These are phyloP conservation scores for Mycena haematopus DNA, from an alignment of 768 basidiomycete species.

Conservation along the genomic window DNA sequence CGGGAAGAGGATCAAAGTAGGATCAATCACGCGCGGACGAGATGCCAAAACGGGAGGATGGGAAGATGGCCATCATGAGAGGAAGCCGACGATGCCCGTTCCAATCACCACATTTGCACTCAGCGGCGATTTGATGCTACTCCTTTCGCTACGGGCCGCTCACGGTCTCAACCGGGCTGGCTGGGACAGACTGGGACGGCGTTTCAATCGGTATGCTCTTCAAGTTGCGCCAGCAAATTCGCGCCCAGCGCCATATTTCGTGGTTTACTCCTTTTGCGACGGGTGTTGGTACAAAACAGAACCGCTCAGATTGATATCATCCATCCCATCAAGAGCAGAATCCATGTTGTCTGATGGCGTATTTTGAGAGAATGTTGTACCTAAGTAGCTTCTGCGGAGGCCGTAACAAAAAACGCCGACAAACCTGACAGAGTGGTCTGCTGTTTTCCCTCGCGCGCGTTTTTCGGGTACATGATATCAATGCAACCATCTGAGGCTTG, in stretches of 20 bases:
- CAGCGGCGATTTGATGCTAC: neutral
- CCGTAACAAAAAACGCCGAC: neutral
- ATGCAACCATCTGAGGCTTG: neutral
- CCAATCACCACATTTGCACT: neutral
- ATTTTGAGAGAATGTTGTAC: neutral
- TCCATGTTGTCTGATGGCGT: neutral
- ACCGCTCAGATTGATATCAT: neutral
- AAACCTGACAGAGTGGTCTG: neutral
- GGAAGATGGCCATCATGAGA: too few relatives aligned
- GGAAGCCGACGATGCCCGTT: too few relatives aligned
- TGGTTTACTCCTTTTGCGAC: too few relatives aligned
- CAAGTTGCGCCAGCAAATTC: too few relatives aligned
- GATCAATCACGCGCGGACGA: neutral
- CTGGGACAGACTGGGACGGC: neutral
- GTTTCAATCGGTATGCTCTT: neutral
- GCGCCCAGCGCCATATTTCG: too few relatives aligned
- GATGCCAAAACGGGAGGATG: neutral
- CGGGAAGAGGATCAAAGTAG: too few relatives aligned
- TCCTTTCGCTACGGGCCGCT: neutral
- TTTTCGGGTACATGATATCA: neutral
- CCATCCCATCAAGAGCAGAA: neutral
- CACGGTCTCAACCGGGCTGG: neutral
- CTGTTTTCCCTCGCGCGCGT: neutral
- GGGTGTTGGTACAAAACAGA: neutral
- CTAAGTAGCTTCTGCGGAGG: neutral